A percentile compares a stretch with the other conserved stretches of the same genome.
Evolutionary conservation across 1,284 basidiomycete genomes (phyloP).

Genomic region (Malassezia dermatis): DNA sequence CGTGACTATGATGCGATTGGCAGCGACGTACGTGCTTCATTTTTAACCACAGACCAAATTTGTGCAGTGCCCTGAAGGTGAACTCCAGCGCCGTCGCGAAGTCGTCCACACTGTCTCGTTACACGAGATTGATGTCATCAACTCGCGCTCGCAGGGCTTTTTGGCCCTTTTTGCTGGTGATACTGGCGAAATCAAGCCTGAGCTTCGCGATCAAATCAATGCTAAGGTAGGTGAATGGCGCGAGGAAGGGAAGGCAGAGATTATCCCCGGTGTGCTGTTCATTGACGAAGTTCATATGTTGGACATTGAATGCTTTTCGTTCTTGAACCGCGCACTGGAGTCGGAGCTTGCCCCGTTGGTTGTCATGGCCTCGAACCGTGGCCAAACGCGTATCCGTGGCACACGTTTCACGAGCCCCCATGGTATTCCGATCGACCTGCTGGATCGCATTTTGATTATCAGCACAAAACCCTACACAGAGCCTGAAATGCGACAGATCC

Average conservation of each 20-base stretch:
- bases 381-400: constrained; percentile 85
- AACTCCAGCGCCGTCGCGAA: constrained; percentile 92
- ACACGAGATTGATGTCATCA: constrained; percentile 99
- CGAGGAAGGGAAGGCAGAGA: constrained; percentile 96
- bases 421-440: constrained; percentile 83
- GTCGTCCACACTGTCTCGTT: constrained; percentile 92
- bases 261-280: constrained; percentile 68
- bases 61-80: constrained; percentile 93
- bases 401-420: constrained; percentile 89
- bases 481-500: constrained; percentile 79
- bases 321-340: constrained; percentile 90
- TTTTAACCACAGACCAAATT: constrained; percentile 69
- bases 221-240: constrained; percentile 93
- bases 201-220: constrained; percentile 91
- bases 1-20: constrained; percentile 97
- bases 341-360: constrained; percentile 86
- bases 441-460: constrained; percentile 91
- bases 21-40: constrained; percentile 60
- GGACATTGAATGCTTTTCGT: constrained; percentile 98
- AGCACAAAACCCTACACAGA: constrained; percentile 77
- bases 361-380: constrained; percentile 95
- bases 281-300: constrained; percentile 68
- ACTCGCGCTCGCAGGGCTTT: constrained; percentile 85
- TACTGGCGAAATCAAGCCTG: constrained; percentile 97
- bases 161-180: constrained; percentile 61